Base-by-base conservation (phyloP, 345 rosid species). In the Populus davidiana region DNA sequence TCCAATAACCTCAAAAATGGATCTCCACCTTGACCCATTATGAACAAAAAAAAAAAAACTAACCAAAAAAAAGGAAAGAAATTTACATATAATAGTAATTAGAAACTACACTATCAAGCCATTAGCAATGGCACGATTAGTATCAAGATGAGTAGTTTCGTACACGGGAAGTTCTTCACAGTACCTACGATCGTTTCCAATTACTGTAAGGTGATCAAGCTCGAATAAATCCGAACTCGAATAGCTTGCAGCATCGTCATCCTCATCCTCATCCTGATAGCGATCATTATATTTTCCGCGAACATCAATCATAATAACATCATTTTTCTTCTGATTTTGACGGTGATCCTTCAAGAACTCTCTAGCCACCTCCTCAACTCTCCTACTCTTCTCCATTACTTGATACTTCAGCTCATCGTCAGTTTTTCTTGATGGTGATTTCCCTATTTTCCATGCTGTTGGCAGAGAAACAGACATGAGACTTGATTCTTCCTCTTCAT, bases 91-190 rank as follows among this genome's bases (percentile, higher is more conserved):
- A 25, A 41, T 18, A 14, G 20, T 52, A 20, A 67, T n/a, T 18
- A 13, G n/a, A 6, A 64, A 36, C 44, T 75, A 80, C 79, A 52
- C n/a, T 18, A 63, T 36, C 49, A 75, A 52, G 75, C 78, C 84
- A 70, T 63, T 85, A 63, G 90, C 90, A 56, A 88, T 89, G 86
- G 91, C 89, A n/a, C 87, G 89, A 79, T 91, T 89, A 25, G 81
- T 80, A 69, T 76, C 78, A 14, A 86, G 80, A 78, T 75, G 81
- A 38, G 95, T 91, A 21, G 95, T 88, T 83, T 86, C 95, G 68
- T 89, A 91, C 72, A 91, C 95, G 0, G 95, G 95, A 71, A 91
- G 89, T 68, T 91, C 95, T 49, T 89, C 86, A 4, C 73, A 21
- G 11, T 88, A 88, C 85, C 87, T 76, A 64, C 76, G 12, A 33